phyloP scores from a whole-genome alignment of 2,329 filamentous ascomycete species.

The Penicillium sp. region DNA sequence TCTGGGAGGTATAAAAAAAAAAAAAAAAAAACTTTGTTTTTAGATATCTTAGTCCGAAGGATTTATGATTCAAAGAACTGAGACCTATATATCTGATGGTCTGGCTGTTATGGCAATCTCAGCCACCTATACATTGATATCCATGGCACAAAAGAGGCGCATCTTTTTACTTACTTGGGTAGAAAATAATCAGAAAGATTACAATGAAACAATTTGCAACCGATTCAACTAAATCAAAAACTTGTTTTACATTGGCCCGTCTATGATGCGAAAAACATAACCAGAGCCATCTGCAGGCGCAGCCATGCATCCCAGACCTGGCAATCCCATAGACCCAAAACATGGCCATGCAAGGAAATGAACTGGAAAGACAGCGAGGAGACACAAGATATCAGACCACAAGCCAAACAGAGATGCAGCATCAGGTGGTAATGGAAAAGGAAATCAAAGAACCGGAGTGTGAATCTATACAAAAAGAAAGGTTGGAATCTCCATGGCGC shows the following conservation, averaged over 20 bases:
- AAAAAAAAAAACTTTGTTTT: not conserved
- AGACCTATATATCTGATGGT: not conserved
- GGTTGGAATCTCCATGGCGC: slow-evolving; percentile 36
- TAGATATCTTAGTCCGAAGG: not conserved
- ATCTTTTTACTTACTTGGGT: too few species aligned
- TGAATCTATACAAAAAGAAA: slow-evolving; percentile 41
- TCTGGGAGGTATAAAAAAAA: too few species aligned
- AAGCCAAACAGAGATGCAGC: slow-evolving; percentile 18
- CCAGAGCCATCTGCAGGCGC: slow-evolving; percentile 28
- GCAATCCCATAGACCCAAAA: slow-evolving; percentile 24
- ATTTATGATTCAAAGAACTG: not conserved
- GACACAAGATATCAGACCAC: slow-evolving; percentile 23
- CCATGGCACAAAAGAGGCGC: not conserved
- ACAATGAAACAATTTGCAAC: not conserved
- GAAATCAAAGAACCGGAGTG: slow-evolving; percentile 28
- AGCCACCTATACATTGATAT: not conserved
- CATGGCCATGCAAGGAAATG: slow-evolving; percentile 25
- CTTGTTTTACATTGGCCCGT: slow-evolving; percentile 41
- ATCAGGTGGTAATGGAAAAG: slow-evolving; percentile 25
- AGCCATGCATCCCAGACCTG: slow-evolving; percentile 28
- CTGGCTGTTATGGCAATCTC: not conserved
- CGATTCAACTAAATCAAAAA: slow-evolving; percentile 13
- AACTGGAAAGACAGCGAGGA: slow-evolving; percentile 17
- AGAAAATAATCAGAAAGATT: not conserved
- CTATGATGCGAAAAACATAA: slow-evolving; percentile 39